These are phyloP conservation scores for Mortierella sp. DNA, from an alignment of 371 early-diverging fungal genomes.

Conservation along the genomic window DNA sequence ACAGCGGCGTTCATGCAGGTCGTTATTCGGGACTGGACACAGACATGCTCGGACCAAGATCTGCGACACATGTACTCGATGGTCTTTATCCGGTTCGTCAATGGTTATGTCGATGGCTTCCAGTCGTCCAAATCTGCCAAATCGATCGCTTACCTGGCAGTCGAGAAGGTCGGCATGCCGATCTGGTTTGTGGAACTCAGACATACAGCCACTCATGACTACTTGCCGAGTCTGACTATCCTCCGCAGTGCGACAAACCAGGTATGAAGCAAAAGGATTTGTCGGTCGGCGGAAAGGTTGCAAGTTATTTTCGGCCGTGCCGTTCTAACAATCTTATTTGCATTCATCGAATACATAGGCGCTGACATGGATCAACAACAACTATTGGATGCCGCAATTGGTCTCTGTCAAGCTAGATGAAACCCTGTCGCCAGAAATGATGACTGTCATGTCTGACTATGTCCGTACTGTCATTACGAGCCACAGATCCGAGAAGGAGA, in stretches of 20 bases:
- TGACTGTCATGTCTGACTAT: slow-evolving; percentile 38
- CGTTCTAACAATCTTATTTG: neutral
- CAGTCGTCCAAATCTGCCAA: slow-evolving; percentile 66
- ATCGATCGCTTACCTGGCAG: slow-evolving; percentile 69
- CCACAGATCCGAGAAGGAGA: slow-evolving; percentile 27
- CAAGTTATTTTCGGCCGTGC: too few species aligned
- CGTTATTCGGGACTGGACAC: slow-evolving; percentile 63
- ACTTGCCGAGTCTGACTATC: slow-evolving; percentile 69
- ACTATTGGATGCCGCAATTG: slow-evolving; percentile 55
- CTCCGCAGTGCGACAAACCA: slow-evolving; percentile 61
- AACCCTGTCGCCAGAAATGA: slow-evolving; percentile 34
- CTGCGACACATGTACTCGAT: slow-evolving; percentile 70
- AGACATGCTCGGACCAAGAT: slow-evolving; percentile 61
- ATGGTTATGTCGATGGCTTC: slow-evolving; percentile 74
- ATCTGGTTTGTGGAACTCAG: slow-evolving; percentile 78
- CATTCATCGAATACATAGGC: slow-evolving; percentile 20
- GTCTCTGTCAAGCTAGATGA: slow-evolving; percentile 42
- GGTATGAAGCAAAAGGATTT: slow-evolving; percentile 15
- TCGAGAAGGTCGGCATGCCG: slow-evolving; percentile 67
- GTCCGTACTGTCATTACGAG: slow-evolving; percentile 34
- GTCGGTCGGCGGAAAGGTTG: neutral
- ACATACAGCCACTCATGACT: slow-evolving; percentile 77
- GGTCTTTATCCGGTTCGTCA: slow-evolving; percentile 76
- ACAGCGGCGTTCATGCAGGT: slow-evolving; percentile 71
- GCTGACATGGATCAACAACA: slow-evolving; percentile 52